Evolutionary conservation across 1,284 basidiomycete species (phyloP).

Genomic region (Bjerkandera adusta): DNA sequence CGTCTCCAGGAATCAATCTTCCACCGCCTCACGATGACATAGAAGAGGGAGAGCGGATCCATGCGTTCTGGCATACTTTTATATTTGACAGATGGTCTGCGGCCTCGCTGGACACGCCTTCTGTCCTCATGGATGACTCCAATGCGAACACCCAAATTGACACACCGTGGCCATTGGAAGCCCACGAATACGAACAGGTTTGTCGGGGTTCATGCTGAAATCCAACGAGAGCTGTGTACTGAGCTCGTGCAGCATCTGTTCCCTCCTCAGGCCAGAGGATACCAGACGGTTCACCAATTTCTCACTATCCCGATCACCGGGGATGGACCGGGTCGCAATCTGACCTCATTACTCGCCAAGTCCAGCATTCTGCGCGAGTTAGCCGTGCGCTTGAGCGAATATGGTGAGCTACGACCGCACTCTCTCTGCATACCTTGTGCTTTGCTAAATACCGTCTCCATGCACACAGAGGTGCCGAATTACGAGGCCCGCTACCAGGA

Average conservation of each 20-base stretch:
- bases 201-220: background rate
- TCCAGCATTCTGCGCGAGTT: background rate
- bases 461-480: background rate
- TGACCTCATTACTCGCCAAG: background rate
- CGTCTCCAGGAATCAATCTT: constrained; percentile 16
- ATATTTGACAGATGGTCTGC: background rate
- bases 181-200: constrained; percentile 22
- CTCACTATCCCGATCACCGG: background rate
- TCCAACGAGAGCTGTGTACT: no score
- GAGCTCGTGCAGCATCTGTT: background rate
- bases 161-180: constrained; percentile 35
- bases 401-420: no score
- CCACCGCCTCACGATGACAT: constrained; percentile 34
- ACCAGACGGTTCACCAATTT: constrained; percentile 2
- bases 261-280: background rate
- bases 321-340: background rate
- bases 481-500: background rate
- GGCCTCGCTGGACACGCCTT: background rate
- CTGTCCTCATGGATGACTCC: constrained; percentile 6
- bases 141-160: constrained; percentile 23
- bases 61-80: constrained; percentile 42
- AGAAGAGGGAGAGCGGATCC: constrained; percentile 43
- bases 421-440: background rate
- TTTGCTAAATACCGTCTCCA: no score
- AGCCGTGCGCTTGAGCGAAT: background rate